A percentile compares a stretch with the other conserved stretches of the same genome.
Evolutionary conservation across 2,329 filamentous ascomycete genomes (phyloP).

Genomic region (Penicillium vulpinum): DNA sequence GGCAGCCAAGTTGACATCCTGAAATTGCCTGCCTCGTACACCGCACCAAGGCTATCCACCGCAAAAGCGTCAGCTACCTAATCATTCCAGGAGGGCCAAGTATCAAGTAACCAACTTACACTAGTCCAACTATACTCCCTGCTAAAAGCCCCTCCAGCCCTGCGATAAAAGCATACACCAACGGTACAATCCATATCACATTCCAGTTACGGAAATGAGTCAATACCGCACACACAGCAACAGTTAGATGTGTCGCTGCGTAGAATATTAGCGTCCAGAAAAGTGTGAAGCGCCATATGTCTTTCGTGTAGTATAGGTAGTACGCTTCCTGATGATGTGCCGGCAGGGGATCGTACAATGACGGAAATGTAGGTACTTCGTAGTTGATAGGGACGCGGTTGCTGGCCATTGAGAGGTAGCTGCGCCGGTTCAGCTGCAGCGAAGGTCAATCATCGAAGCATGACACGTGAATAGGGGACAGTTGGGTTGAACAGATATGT

Average conservation of each 20-base stretch:
- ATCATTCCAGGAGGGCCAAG: not conserved
- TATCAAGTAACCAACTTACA: conserved; percentile 57
- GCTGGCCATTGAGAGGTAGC: conserved; percentile 28
- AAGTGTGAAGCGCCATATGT: conserved; percentile 85
- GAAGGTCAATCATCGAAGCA: not conserved
- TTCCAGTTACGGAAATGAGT: conserved; percentile 60
- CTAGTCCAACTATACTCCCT: conserved; percentile 75
- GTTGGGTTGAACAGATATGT: not conserved
- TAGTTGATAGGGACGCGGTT: conserved; percentile 60
- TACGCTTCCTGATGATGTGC: conserved; percentile 56
- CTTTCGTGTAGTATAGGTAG: conserved; percentile 71
- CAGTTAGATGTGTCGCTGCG: conserved; percentile 70
- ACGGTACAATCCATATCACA: conserved; percentile 67
- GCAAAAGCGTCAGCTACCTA: conserved; percentile 1
- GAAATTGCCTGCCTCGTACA: conserved; percentile 81
- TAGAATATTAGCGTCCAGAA: conserved; percentile 84
- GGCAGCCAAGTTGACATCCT: conserved; percentile 94
- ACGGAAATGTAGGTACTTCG: conserved; percentile 71
- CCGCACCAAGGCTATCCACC: conserved; percentile 65
- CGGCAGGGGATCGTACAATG: conserved; percentile 72
- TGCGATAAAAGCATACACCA: conserved; percentile 70
- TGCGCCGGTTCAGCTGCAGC: conserved; percentile 4
- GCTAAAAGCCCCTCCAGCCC: conserved; percentile 75
- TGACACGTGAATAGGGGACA: not conserved
- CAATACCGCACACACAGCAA: conserved; percentile 68